Base-by-base conservation (phyloP, 176 grass and related monocot species). In the Oryza punctata region DNA sequence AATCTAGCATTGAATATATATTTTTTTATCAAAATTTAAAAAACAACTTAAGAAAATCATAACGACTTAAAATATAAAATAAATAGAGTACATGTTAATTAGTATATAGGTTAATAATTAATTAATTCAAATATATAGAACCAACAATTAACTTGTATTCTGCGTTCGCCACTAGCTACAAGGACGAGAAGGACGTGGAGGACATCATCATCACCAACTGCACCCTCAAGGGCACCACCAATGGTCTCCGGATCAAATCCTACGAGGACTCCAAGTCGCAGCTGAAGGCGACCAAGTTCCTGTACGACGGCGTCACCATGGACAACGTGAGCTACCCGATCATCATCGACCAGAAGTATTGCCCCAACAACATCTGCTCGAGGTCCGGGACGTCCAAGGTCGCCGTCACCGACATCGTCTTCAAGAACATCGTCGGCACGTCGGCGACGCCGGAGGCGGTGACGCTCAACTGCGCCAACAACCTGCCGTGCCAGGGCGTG, bases 261-360 rank as follows among this genome's bases (percentile, higher is more conserved):
- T 97, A 92, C 85, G 85, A 92, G 70, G 72, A 88, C 72, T 89
- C 70, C 23, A 88, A 88, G 68, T 88, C 89, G 28, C 6, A 57
- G 26, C 77, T 73, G 16, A 78, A 45, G 69, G 89, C 87, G 24
- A 11, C 1, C 69, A 70, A 79, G 61, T 90, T 97, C 41, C 1
- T 86, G 19, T 97, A 94, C 71, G 75, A 97, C 60, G 60, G 85
- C 13, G n/a, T 97, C n/a, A 70, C 18, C 44, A 97, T 97, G 94
- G 85, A 78, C 16, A 84, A 86, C 75, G 94, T 97, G 57, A 76
- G 67, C 10, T 92, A 35, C 81, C 91, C 94, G 19, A 97, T 97
- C 78, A 71, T 97, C 75, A 91, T 94, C 64, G 91, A 97, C 72
- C 94, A 97, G 78, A 88, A 97, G 85, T 97, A 97, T 41, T 97